Evolutionary conservation across 2,329 filamentous ascomycete genomes (phyloP), one percentile per base, ranked within the genome.

Genomic region (Emmonsiellopsis sp.): DNA sequence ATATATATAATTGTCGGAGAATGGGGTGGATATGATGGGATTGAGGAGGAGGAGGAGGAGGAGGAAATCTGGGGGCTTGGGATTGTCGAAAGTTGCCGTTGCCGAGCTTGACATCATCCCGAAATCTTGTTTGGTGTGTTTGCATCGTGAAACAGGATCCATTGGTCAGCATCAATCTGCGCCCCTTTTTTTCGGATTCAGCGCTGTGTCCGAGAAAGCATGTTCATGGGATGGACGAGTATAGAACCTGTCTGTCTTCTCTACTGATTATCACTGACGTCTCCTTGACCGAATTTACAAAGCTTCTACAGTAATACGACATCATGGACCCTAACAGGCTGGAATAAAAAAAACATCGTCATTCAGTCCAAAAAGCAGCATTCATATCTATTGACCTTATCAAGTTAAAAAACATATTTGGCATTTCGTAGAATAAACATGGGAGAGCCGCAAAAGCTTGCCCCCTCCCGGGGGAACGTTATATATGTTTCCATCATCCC

Each of bases 51-150:
- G n/a, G 14, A 8, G n/a, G 14, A 14, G 14, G 44, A 2, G 31
- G 34, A 39, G 36, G 9, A 39, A 39, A n/a, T 9, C 3, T 39
- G 36, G 36, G 13, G 9, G 5, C 2, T 39, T 39, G 13, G 14
- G 34, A 37, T 48, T 48, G 3, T 33, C 13, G 31, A 13, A 61
- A 61, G n/a, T n/a, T 13, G 17, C 13, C 46, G 58, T 61, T 62
- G 56, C 60, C 62, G 56, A 62, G 59, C 58, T 68, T 69, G 67
- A 70, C 67, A 68, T 69, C 67, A 68, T 69, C 61, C 61, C 58
- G 56, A 58, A 36, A 60, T 57, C 54, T 52, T 61, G 68, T 70
- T 70, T 70, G 67, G 53, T 56, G 21, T 58, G 65, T 70, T 70
- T 70, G 68, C 64, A 66, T 42, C 4, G 13, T 21, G 7, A 27